These are phyloP conservation scores for Salvia rosmarinus DNA, from an alignment of 257 asterid species.

Conservation along the genomic window DNA sequence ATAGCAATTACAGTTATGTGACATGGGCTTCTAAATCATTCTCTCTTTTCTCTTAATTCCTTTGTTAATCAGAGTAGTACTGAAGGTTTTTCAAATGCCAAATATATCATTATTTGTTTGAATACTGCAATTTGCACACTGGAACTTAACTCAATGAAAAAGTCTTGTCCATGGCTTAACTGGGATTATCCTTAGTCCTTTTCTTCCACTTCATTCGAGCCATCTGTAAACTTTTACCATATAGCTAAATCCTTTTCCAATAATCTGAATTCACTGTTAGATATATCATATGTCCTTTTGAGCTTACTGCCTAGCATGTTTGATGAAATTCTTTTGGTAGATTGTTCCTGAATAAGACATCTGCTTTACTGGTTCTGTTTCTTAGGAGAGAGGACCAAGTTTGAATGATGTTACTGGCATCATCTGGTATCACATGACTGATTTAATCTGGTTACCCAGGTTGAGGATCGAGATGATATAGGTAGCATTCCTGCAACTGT, in stretches of 20 bases:
- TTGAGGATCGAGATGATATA: slow-evolving; percentile 82
- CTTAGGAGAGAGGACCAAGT: slow-evolving; percentile 21
- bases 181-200: slow-evolving; percentile 15
- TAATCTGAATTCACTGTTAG: slow-evolving; percentile 12
- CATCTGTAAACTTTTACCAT: slow-evolving; percentile 17
- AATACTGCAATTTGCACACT: slow-evolving; percentile 25
- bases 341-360: slow-evolving; percentile 2
- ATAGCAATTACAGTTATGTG: slow-evolving; percentile 90
- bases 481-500: slow-evolving; percentile 61
- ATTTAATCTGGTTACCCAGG: slow-evolving; percentile 61
- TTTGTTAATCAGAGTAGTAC: slow-evolving; percentile 27
- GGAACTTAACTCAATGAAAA: slow-evolving; percentile 31
- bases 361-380: slow-evolving; percentile 20
- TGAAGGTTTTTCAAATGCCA: slow-evolving; percentile 17
- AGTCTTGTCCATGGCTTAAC: slow-evolving; percentile 23
- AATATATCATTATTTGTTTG: slow-evolving; percentile 22
- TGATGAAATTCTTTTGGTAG: slow-evolving; percentile 19
- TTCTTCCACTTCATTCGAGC: slow-evolving; percentile 22
- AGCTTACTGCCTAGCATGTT: slow-evolving; percentile 20
- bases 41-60: slow-evolving; percentile 29
- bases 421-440: slow-evolving; percentile 40
- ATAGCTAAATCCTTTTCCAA: slow-evolving; percentile 11
- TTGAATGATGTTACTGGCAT: slow-evolving; percentile 29
- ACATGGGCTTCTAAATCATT: slow-evolving; percentile 32
- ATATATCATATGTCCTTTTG: neutral